These are phyloP conservation scores for Aspergillus sp. DNA, from an alignment of 2,329 filamentous ascomycete genomes.

Conservation along the genomic window DNA sequence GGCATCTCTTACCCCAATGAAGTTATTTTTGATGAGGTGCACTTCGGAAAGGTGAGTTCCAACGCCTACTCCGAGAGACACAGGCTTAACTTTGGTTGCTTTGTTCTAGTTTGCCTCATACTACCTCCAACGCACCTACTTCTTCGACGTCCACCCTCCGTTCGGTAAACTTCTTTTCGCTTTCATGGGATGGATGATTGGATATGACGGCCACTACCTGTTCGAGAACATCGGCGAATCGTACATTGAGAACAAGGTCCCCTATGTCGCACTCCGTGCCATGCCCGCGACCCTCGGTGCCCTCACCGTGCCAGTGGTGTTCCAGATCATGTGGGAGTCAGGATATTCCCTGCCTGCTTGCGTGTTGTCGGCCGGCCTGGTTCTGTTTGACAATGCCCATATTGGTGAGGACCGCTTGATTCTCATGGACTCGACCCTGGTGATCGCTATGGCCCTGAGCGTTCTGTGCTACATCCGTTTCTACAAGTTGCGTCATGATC, in stretches of 20 bases:
- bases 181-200: slow-evolving; percentile 93
- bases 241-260: slow-evolving; percentile 93
- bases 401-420: slow-evolving; percentile 95
- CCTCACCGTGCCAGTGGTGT: slow-evolving; percentile 86
- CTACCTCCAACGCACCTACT: slow-evolving; percentile 95
- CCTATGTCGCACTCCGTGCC: slow-evolving; percentile 91
- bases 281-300: slow-evolving; percentile 88
- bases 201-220: slow-evolving; percentile 93
- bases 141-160: slow-evolving; percentile 98
- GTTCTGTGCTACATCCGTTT: slow-evolving; percentile 93
- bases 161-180: slow-evolving; percentile 98
- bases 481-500: slow-evolving; percentile 85
- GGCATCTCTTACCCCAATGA: slow-evolving; percentile 92
- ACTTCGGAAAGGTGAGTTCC: slow-evolving; percentile 86
- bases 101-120: slow-evolving; percentile 48
- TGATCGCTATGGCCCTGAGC: slow-evolving; percentile 93
- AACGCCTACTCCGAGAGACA: background rate
- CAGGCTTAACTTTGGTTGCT: slow-evolving; percentile 10
- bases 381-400: slow-evolving; percentile 96
- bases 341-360: slow-evolving; percentile 93
- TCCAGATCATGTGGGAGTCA: slow-evolving; percentile 99
- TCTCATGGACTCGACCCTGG: slow-evolving; percentile 84
- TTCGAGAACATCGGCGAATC: slow-evolving; percentile 99
- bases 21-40: slow-evolving; percentile 98
- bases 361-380: slow-evolving; percentile 72